Conservation (phyloP, 2,329 filamentous ascomycete genomes). For the Blumeriella jaapii region DNA sequence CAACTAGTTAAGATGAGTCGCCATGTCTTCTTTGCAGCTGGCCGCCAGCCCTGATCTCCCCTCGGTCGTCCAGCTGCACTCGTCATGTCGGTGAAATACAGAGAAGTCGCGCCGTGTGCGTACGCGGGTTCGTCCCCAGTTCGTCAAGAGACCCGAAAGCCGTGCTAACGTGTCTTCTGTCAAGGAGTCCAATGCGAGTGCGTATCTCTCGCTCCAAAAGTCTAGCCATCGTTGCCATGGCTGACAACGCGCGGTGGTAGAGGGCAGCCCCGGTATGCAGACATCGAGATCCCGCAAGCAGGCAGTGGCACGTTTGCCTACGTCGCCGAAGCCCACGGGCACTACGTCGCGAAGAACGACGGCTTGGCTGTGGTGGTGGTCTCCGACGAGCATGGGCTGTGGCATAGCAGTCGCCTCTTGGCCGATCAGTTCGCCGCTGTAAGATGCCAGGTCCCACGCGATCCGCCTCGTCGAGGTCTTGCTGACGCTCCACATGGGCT, state of each 20-base stretch:
- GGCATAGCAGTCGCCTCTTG: slow-evolving; percentile 5
- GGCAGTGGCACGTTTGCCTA: background rate
- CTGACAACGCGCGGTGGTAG: slow-evolving; percentile 1
- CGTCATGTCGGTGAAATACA: too few relatives aligned
- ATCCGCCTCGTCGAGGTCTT: background rate
- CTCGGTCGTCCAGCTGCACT: too few relatives aligned
- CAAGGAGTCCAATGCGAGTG: slow-evolving; percentile 7
- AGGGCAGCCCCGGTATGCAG: slow-evolving; percentile 1
- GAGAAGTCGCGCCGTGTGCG: background rate
- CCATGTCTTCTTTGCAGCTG: too few relatives aligned
- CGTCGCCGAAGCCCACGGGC: background rate
- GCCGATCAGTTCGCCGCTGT: slow-evolving; percentile 64
- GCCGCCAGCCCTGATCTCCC: too few relatives aligned
- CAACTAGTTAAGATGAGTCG: too few relatives aligned
- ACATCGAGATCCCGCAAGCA: background rate
- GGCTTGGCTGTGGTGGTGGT: slow-evolving; percentile 1
- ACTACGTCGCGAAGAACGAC: background rate
- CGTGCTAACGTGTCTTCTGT: background rate
- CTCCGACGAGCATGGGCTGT: slow-evolving; percentile 1
- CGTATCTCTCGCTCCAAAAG: too few relatives aligned
- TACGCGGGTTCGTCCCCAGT: slow-evolving; percentile 6
- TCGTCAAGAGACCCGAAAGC: background rate
- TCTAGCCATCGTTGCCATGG: too few relatives aligned
- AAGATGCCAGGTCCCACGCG: background rate
- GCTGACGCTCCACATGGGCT: background rate